These are phyloP conservation scores for Aureobasidium sp. DNA, from an alignment of 2,329 filamentous ascomycete species.

Conservation along the genomic window DNA sequence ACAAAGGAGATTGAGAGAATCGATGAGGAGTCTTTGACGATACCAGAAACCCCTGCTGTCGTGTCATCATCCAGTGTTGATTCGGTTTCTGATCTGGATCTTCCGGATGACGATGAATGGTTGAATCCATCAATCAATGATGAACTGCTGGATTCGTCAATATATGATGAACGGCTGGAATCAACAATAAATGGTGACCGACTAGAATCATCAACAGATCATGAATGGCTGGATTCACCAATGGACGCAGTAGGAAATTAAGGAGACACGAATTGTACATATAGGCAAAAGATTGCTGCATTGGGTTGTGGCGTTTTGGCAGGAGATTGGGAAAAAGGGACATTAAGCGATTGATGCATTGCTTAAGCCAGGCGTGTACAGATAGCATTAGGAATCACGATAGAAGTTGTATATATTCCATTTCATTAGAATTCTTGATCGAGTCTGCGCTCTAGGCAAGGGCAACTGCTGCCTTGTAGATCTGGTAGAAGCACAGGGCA, in stretches of 20 bases:
- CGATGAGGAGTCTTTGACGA: background rate
- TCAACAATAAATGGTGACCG: no score
- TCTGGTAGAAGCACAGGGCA: conserved; percentile 23
- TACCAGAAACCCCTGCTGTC: background rate
- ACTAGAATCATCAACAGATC: no score
- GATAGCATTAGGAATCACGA: background rate
- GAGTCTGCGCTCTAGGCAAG: background rate
- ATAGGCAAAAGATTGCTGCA: background rate
- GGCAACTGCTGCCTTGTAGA: conserved; percentile 23
- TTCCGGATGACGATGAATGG: background rate
- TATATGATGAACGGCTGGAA: background rate
- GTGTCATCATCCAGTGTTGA: background rate
- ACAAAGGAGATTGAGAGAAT: background rate
- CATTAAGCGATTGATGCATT: background rate
- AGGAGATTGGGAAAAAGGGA: background rate
- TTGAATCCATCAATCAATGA: background rate
- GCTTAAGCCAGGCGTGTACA: background rate
- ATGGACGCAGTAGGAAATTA: background rate
- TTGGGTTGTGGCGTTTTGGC: background rate
- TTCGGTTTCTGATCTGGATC: background rate
- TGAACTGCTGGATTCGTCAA: background rate
- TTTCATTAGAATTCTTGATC: background rate
- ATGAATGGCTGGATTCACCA: background rate
- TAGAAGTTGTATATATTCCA: background rate
- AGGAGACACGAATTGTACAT: background rate